Evolutionary conservation across 2,329 filamentous ascomycete species (phyloP), one percentile per base, ranked within the genome.

Genomic region (Aspergillus flavus): DNA sequence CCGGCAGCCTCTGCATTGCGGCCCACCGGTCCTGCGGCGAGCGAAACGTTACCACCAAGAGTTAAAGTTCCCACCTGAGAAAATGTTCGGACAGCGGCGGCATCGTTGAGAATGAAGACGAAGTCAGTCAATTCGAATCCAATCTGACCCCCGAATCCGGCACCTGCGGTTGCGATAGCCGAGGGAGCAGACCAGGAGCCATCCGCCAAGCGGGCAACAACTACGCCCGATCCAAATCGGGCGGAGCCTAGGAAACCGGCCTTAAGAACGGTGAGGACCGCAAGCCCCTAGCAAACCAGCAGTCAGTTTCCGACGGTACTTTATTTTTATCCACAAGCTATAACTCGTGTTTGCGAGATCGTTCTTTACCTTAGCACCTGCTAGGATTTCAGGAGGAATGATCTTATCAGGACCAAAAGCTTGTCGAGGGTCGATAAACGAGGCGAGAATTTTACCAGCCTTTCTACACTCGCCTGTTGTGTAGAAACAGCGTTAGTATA

Each of bases 21-120:
- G 60, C 95, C 95, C 30, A 99, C 87, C 0, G 95, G 95, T 1
- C 95, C 95, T 7, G 95, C 95, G 21, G 95, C 95, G 71, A 99
- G 90, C 4, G 93, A 97, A 41, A 98, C 95, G 75, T 99, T 99
- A 68, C 95, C 95, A 71, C 95, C 95, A 7, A 99, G 85, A 5
- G 95, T 98, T 66, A 99, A 84, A 59, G 91, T 94, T 4, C 95
- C 95, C 45, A 91, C 89, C 78, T 98, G 94, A 6, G 94, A 93
- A 79, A 99, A 98, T 10, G 94, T 94, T 78, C 92, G 92, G 69
- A 99, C 94, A 52, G 95, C 94, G 63, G 84, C 87, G 48, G 89
- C 84, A 75, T 99, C 94, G 81, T 99, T 99, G 68, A 99, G 88
- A 69, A 99, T 97, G 81, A 99, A 98, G 76, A 99, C 95, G 76